These are phyloP conservation scores for Leccinum angustisporum DNA, from an alignment of 1,284 basidiomycete species.

Conservation along the genomic window DNA sequence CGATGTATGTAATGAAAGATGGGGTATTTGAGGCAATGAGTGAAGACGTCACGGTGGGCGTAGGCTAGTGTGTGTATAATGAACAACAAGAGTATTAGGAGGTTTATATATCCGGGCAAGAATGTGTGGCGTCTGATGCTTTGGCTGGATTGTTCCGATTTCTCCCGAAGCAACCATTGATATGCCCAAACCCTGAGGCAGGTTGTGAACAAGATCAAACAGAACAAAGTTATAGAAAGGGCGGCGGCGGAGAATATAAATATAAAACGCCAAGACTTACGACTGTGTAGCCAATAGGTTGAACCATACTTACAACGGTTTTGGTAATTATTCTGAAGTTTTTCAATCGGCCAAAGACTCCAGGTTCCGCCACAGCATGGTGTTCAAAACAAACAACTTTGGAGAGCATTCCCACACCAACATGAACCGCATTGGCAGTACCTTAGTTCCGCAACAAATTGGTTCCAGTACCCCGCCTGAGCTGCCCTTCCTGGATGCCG, in stretches of 20 bases:
- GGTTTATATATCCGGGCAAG: neutral
- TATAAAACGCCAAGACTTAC: neutral
- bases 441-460: neutral
- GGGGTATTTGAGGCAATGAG: neutral
- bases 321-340: too few species aligned
- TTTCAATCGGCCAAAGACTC: neutral
- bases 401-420: neutral
- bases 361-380: conserved; percentile 11
- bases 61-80: neutral
- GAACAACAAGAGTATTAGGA: neutral
- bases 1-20: neutral
- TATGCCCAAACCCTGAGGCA: neutral
- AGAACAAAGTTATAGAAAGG: neutral
- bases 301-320: too few species aligned
- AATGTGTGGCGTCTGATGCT: neutral
- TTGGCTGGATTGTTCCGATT: neutral
- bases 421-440: neutral
- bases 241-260: neutral
- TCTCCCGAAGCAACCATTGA: neutral
- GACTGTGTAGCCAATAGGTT: too few species aligned
- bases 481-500: neutral
- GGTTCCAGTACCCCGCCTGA: neutral
- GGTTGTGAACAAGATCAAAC: neutral
- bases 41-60: neutral
- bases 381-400: neutral